Conservation (phyloP, 2,329 filamentous ascomycete genomes). For the Colletotrichum incanum region DNA sequence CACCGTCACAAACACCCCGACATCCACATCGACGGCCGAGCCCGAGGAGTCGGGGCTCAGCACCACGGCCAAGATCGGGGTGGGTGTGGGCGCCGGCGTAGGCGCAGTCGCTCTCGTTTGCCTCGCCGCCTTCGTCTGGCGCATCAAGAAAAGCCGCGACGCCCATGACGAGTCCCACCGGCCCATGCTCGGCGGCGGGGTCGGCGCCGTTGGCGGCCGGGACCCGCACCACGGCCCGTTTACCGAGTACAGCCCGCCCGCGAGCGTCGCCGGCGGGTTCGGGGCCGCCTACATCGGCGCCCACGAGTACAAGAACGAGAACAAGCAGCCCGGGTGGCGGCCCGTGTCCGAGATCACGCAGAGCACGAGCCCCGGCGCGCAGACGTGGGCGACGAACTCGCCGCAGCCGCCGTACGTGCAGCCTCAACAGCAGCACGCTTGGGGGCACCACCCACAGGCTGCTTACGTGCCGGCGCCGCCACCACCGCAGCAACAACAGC, state of each 20-base stretch:
- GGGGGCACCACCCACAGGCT: slow-evolving; percentile 37
- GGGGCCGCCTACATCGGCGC: slow-evolving; percentile 9
- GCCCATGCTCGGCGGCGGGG: slow-evolving; percentile 41
- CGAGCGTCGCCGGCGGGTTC: slow-evolving; percentile 16
- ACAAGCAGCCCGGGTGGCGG: slow-evolving; percentile 12
- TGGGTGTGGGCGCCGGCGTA: slow-evolving; percentile 56
- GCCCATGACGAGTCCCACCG: slow-evolving; percentile 38
- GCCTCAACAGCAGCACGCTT: slow-evolving; percentile 24
- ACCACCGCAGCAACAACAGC: background rate
- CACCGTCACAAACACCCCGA: slow-evolving; percentile 26
- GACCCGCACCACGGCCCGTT: slow-evolving; percentile 28
- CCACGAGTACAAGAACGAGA: slow-evolving; percentile 26
- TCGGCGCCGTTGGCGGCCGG: slow-evolving; percentile 14
- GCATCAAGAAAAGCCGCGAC: slow-evolving; percentile 34
- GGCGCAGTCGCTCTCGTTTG: slow-evolving; percentile 45
- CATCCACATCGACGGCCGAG: background rate
- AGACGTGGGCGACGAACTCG: slow-evolving; percentile 36
- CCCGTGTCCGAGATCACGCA: slow-evolving; percentile 18
- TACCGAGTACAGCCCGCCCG: slow-evolving; percentile 18
- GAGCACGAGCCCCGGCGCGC: slow-evolving; percentile 21
- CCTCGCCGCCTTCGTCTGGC: slow-evolving; percentile 34
- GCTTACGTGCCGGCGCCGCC: slow-evolving; percentile 15
- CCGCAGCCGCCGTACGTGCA: slow-evolving; percentile 29
- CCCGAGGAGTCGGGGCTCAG: slow-evolving; percentile 48
- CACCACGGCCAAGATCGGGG: slow-evolving; percentile 56